Evolutionary conservation across 2,329 filamentous ascomycete species (phyloP), one percentile per base, ranked within the genome.

Genomic region (Aspergillus sclerotialis): DNA sequence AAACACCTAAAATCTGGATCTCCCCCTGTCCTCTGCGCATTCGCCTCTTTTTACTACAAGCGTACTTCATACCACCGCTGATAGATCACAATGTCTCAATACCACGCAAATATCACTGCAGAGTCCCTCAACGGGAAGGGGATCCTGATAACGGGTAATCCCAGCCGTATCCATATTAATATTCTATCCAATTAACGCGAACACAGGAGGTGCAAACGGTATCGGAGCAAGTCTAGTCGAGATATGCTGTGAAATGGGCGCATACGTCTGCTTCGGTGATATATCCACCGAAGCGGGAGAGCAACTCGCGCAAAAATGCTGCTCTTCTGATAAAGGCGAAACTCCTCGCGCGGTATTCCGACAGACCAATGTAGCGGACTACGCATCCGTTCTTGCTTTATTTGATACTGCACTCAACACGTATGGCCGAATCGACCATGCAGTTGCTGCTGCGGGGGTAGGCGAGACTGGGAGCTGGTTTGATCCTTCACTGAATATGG

Each of bases 401-500:
- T 74, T 73, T 47, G 62, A 69, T 15, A 40, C 57, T 3, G 68
- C 70, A 0, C 61, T 63, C 27, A 49, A 61, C 5, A 58, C 54
- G n/a, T 67, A 68, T 37, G 65, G 66, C 3, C 55, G 54, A 5
- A 60, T 74, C 14, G 70, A 75, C 37, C 64, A 69, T 38, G 70
- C 69, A 4, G 59, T 72, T 13, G 64, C 64, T 4, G 67, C 62
- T 19, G 71, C 70, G 1, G 70, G 67, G 0, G 62, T 69, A 4
- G 55, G 58, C 11, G 70, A 72, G 38, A 56, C 59, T 5, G 56
- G 54, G 0, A 62, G 65, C 28, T 68, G 65, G 55, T 70, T 70
- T 37, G 67, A 69, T 29, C 60, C 63, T 2, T 50, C 53, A 2
- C 48, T 73, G 25, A 65, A 59, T 5, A 43, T 71, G 10, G 60